Evolutionary conservation across 164 flowering plant species (phyloP), one percentile per base, ranked within the genome.

Genomic region (Amborella trichopoda): DNA sequence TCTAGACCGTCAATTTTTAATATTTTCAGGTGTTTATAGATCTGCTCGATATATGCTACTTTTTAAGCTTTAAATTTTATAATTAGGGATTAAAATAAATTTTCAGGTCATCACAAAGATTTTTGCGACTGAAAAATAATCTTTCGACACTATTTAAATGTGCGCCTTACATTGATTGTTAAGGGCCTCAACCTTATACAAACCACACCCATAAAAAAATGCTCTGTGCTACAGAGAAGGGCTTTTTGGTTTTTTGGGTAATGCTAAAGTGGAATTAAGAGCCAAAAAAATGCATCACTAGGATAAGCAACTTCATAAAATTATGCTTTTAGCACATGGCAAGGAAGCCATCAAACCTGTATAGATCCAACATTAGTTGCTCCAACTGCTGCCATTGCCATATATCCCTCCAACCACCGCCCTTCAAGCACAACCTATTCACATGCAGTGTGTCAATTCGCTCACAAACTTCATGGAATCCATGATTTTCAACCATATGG

Each of bases 351-450:
- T 4, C 24, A 12, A 46, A 91, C 96, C 83, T 91, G 68, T 61
- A 91, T 83, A 19, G 98, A 91, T 23, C 95, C 96, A 59, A 87
- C 74, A 68, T 81, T 91, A 46, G 98, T 87, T 40, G 96, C 98
- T 32, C 98, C 98, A 51, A 91, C 51, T 34, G 98, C 98, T 53
- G 93, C 96, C 51, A 91, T 46, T 37, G 93, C 94, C 78, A 91
- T 74, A 67, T 60, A 84, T 16, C 98, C 96, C 71, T 81, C 76
- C 50, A 61, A 65, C 98, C 98, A 91, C 34, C 69, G 68, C 51
- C 96, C 98, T 74, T 91, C 96, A 43, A 91, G 88, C 49, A 91
- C 90, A 61, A 86, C 88, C 98, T 91, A 69, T 10, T 20, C 26
- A 37, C 38, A 63, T 23, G 24, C n/a, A n/a, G n/a, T n/a, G n/a